Base-by-base conservation (phyloP, 2,329 filamentous ascomycete species). In the Neoascochyta sp. region DNA sequence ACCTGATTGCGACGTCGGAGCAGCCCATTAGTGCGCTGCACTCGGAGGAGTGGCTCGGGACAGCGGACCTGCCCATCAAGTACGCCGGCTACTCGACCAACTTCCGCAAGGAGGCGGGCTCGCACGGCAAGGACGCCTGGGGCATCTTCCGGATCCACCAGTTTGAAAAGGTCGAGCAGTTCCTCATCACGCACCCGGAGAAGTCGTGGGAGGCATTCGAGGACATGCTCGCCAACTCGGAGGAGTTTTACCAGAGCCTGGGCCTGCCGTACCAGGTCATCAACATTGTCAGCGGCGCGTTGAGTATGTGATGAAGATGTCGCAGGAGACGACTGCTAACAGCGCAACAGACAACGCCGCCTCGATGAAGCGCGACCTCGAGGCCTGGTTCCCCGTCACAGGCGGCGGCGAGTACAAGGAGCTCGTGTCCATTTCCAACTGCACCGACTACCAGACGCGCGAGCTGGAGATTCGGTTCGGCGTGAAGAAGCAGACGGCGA, bases 101-200 rank as follows among this genome's bases (percentile, higher is more conserved):
- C 66, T 98, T 95, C 73, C 78, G 92, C 50, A 89, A 93, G 67
- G 92, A 98, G 64, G 92, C 92, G 22, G 92, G 92, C 31, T 81
- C 86, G 12, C 90, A 92, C 58, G 83, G 88, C 16, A 84, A 87
- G 60, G 88, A 98, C 62, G 90, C 90, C 1, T 98, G 92, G 92
- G 92, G 92, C 34, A 87, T 96, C 41, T 98, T 95, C 76, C 83
- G 92, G 45, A 89, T 96, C 16, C 92, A 98, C 64, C 90, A 98
- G 64, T 98, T 96, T 56, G 90, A 96, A 65, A 95, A 61, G 47
- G 52, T 61, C 3, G 57, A 60, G 41, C 58, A 62, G 24, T 62
- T 62, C 38, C 43, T 62, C 16, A 83, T 83, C 43, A 62, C 57
- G 15, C 85, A 93, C 52, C 88, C 87, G 0, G 87, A 95, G 36